Conservation (phyloP, 768 basidiomycete species). For the Leccinum broughii region DNA sequence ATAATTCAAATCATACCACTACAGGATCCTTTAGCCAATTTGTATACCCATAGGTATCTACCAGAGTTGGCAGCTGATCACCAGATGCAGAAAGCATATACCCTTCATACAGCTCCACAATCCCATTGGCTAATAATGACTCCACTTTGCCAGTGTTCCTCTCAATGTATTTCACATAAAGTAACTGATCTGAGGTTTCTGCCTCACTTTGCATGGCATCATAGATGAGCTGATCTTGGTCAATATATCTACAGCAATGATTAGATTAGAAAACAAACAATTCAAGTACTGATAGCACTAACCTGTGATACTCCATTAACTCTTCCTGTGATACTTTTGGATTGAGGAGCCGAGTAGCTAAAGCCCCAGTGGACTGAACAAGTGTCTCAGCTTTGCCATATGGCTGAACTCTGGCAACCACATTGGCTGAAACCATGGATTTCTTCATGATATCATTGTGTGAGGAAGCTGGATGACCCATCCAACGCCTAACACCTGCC, state of each 20-base stretch:
- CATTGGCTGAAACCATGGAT: slow-evolving; percentile 36
- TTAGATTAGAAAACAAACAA: background rate
- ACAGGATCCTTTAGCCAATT: slow-evolving; percentile 23
- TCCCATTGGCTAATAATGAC: slow-evolving; percentile 9
- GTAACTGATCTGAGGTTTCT: slow-evolving; percentile 58
- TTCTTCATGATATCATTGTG: slow-evolving; percentile 41
- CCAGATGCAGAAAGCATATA: slow-evolving; percentile 20
- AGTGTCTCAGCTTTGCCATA: slow-evolving; percentile 31
- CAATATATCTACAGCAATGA: slow-evolving; percentile 56
- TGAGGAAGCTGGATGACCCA: slow-evolving; percentile 52
- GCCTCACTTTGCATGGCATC: slow-evolving; percentile 53
- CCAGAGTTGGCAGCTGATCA: slow-evolving; percentile 1
- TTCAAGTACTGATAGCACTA: slow-evolving; percentile 38
- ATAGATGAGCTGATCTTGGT: slow-evolving; percentile 67
- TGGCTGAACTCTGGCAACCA: slow-evolving; percentile 27
- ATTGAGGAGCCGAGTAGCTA: slow-evolving; percentile 59
- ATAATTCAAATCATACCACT: background rate
- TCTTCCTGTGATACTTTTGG: slow-evolving; percentile 66
- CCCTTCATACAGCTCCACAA: slow-evolving; percentile 20
- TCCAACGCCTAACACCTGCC: slow-evolving; percentile 79
- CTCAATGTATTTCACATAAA: slow-evolving; percentile 55
- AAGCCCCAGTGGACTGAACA: slow-evolving; percentile 51
- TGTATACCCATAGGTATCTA: slow-evolving; percentile 18
- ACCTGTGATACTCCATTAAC: slow-evolving; percentile 74
- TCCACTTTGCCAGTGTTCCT: slow-evolving; percentile 32